phyloP scores from a whole-genome alignment of 352 stramenopile genomes.

The Phytophthora agathidicida region DNA sequence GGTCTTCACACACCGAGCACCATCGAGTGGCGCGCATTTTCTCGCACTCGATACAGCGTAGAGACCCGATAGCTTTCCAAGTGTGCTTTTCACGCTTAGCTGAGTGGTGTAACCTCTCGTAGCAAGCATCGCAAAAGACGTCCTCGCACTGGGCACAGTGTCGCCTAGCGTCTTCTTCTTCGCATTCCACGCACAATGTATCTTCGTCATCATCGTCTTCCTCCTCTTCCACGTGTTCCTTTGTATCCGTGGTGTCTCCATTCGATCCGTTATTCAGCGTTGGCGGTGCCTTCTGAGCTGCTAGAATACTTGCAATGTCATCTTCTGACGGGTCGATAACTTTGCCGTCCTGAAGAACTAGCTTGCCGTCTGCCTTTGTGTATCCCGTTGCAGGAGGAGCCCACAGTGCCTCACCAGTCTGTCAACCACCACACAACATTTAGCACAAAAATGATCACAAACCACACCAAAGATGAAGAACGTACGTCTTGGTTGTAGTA shows the following conservation, averaged over 20 bases:
- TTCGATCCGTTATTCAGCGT: conserved; percentile 10
- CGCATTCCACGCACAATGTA: conserved; percentile 77
- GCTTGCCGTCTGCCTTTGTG: conserved; percentile 64
- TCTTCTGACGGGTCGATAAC: conserved; percentile 60
- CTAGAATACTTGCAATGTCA: conserved; percentile 36
- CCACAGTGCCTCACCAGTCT: conserved; percentile 78
- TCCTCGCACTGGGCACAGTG: conserved; percentile 80
- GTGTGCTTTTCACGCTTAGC: conserved; percentile 78
- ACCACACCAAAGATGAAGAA: neutral
- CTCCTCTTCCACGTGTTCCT: conserved; percentile 18
- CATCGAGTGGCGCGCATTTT: conserved; percentile 85
- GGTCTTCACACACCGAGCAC: conserved; percentile 77
- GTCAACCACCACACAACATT: conserved; percentile 5
- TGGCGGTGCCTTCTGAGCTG: conserved; percentile 24
- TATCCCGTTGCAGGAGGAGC: conserved; percentile 71
- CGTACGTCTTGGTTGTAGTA: conserved; percentile 75
- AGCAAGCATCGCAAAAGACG: conserved; percentile 81
- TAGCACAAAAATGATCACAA: neutral
- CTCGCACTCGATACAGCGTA: conserved; percentile 87
- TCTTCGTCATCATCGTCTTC: conserved; percentile 63
- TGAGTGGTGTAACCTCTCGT: conserved; percentile 73
- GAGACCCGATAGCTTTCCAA: conserved; percentile 72
- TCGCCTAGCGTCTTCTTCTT: conserved; percentile 70
- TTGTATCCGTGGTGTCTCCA: neutral
- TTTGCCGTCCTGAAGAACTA: conserved; percentile 75